These are phyloP conservation scores for Exophiala xenobiotica DNA, from an alignment of 2,329 filamentous ascomycete genomes.

Conservation along the genomic window DNA sequence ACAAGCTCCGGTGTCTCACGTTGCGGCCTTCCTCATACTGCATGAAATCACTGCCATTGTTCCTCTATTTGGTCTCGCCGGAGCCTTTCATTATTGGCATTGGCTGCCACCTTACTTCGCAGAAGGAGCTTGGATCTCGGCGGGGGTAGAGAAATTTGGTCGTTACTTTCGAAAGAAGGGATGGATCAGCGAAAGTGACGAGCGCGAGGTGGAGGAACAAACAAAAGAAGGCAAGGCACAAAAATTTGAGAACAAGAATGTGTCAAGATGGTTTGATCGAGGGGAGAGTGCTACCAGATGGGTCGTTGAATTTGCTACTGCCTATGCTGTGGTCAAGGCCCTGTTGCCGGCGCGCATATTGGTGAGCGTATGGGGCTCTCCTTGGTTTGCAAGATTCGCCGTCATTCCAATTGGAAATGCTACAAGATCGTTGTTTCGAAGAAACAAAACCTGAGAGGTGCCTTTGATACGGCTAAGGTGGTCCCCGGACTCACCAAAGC, in stretches of 20 bases:
- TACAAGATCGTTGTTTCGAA: conserved; percentile 42
- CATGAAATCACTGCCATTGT: conserved; percentile 89
- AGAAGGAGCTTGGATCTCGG: conserved; percentile 55
- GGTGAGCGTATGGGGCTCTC: conserved; percentile 81
- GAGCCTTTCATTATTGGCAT: conserved; percentile 74
- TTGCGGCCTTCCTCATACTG: conserved; percentile 81
- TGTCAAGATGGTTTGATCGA: conserved; percentile 29
- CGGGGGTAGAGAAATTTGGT: conserved; percentile 72
- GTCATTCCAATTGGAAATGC: conserved; percentile 49
- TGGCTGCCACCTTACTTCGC: conserved; percentile 64
- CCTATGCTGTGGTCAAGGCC: conserved; percentile 87
- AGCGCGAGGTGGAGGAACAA: conserved; percentile 45
- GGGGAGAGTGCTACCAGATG: conserved; percentile 51
- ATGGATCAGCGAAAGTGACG: conserved; percentile 66
- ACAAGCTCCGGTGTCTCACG: conserved; percentile 75
- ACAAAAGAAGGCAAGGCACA: conserved; percentile 30
- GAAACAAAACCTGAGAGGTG: conserved; percentile 26
- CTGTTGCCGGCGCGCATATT: conserved; percentile 75
- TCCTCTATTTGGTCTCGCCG: conserved; percentile 72
- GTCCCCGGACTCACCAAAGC: neutral
- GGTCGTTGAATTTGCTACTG: conserved; percentile 72
- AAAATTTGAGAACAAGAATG: conserved; percentile 5
- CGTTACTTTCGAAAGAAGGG: conserved; percentile 74
- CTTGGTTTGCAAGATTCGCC: conserved; percentile 78
- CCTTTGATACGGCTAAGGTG: neutral